These are phyloP conservation scores for Colletotrichum simmondsii DNA, from an alignment of 2,329 filamentous ascomycete species.

Conservation along the genomic window DNA sequence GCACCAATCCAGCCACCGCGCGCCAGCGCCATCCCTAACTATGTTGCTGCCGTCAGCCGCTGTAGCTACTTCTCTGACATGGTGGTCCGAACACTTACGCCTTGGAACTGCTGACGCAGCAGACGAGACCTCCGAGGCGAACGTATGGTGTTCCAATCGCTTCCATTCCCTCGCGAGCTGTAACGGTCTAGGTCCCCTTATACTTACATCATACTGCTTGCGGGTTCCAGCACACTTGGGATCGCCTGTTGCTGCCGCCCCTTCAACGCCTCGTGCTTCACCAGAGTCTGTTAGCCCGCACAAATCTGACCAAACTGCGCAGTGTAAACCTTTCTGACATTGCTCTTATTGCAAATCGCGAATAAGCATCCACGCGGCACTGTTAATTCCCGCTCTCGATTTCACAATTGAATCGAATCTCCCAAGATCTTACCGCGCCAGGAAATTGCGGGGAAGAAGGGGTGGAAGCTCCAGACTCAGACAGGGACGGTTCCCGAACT, in stretches of 20 bases:
- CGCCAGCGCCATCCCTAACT: conserved; percentile 22
- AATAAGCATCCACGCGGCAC: conserved; percentile 16
- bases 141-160: not conserved
- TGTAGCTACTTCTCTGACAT: conserved; percentile 31
- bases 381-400: conserved; percentile 23
- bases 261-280: not conserved
- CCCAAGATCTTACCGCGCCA: conserved; percentile 22
- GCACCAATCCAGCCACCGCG: conserved; percentile 23
- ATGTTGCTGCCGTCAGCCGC: conserved; percentile 28
- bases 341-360: not conserved
- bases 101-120: conserved; percentile 9
- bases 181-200: not conserved
- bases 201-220: not conserved
- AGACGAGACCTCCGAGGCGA: conserved; percentile 4
- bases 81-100: conserved; percentile 20
- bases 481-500: conserved; percentile 25
- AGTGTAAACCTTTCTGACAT: too few species aligned
- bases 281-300: not conserved
- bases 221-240: not conserved
- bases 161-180: not conserved
- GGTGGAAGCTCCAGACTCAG: conserved; percentile 22
- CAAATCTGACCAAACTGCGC: not conserved
- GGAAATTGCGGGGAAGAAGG: conserved; percentile 32
- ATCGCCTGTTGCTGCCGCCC: not conserved
- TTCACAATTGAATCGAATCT: conserved; percentile 16